Evolutionary conservation across 768 basidiomycete species (phyloP), one percentile per base, ranked within the genome.

Genomic region (Hortiboletus campestris): DNA sequence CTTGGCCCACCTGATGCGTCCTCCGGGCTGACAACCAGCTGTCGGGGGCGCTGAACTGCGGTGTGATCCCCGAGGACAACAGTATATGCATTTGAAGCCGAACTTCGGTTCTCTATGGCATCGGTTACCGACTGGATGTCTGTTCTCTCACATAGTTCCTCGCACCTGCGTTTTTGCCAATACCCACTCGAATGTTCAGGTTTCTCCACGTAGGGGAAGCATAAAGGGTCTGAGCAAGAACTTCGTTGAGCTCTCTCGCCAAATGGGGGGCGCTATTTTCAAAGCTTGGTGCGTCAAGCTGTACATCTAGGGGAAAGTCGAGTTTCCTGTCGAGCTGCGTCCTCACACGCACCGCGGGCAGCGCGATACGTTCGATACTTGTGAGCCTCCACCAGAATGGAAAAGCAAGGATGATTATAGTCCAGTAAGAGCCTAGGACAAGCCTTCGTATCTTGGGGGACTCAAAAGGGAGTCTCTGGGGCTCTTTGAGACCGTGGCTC

Each of bases 381-480:
- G 97, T 98, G 28, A 89, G 86, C 48, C 78, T 79, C 93, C 94
- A 98, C 97, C 97, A 99, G 46, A 92, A 79, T 3, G 97, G 97
- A 19, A 95, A 56, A 2, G 87, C 88, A 8, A 92, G 73, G 34
- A 96, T 60, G 35, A 97, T 79, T 28, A 93, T 72, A 25, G 80
- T 51, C 84, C 94, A 94, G 71, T 95, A 97, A 1, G 89, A 81
- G 5, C 77, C 69, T 55, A 95, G 77, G 59, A 94, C 85, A 25
- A 73, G 72, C 60, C 86, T 75, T 31, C 88, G 78, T 41, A 78
- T 75, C 48, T 55, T 62, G 46, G 74, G 67, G 14, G 74, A 72
- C 67, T 89, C 84, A 60, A 80, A 85, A 63, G 76, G 75, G 22
- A 85, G 70, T 16, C 67, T 75, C 43, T 78, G 73, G 16, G 84